phyloP scores from a whole-genome alignment of 2,329 filamentous ascomycete species.

The Cladorrhinum sp. region DNA sequence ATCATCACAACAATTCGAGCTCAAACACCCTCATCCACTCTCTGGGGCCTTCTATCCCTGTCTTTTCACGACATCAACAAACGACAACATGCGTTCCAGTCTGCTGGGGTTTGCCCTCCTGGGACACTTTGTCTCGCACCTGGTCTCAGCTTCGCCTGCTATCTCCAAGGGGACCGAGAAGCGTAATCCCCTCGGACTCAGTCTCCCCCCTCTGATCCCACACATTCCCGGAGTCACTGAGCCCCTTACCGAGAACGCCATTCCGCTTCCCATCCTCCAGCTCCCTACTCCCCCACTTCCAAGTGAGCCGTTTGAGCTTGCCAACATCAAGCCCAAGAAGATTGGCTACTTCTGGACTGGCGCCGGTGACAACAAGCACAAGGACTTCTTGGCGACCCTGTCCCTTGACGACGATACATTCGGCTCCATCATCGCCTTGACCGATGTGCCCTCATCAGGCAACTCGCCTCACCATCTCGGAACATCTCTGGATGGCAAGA shows the following conservation, averaged over 20 bases:
- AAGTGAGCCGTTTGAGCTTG: conserved; percentile 50
- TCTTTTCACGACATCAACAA: not conserved
- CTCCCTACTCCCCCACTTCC: conserved; percentile 56
- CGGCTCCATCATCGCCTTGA: conserved; percentile 55
- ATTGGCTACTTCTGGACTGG: conserved; percentile 65
- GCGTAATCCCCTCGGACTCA: conserved; percentile 6
- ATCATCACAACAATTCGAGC: too few relatives aligned
- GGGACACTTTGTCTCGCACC: conserved; percentile 16
- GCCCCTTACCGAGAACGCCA: conserved; percentile 43
- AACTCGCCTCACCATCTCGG: conserved; percentile 61
- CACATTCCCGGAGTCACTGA: conserved; percentile 58
- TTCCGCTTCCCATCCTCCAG: conserved; percentile 57
- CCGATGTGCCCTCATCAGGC: conserved; percentile 57
- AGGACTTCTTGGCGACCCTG: conserved; percentile 57
- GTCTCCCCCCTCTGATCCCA: conserved; percentile 50
- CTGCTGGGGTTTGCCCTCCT: conserved; percentile 19
- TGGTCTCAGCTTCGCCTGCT: conserved; percentile 11
- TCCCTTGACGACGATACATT: conserved; percentile 59
- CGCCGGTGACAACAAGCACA: conserved; percentile 57
- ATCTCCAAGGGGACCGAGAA: not conserved
- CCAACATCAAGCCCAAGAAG: conserved; percentile 61
- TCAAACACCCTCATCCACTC: conserved; percentile 9
- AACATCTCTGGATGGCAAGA: conserved; percentile 54
- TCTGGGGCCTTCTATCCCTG: not conserved
- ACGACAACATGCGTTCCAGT: conserved; percentile 14